Conservation (phyloP, 2,329 filamentous ascomycete genomes). For the Colletotrichum cordylinicola region DNA sequence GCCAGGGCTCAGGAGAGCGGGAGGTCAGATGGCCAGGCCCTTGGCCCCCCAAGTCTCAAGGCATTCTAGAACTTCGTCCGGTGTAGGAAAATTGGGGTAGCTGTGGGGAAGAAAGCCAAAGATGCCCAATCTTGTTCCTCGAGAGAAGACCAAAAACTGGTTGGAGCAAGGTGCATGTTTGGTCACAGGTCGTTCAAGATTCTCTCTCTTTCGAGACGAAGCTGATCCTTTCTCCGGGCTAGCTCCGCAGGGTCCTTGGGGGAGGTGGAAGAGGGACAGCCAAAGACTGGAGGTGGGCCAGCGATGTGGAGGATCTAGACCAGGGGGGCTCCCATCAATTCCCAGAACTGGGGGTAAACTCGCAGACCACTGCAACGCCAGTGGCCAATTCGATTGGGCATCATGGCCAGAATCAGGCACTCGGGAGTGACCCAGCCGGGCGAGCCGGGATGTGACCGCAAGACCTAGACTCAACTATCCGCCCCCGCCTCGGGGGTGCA, state of each 20-base stretch:
- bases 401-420: background rate
- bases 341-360: background rate
- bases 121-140: constrained; percentile 1
- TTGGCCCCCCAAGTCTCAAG: background rate
- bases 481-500: constrained; percentile 11
- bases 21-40: background rate
- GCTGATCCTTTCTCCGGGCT: background rate
- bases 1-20: background rate
- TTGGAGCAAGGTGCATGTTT: background rate
- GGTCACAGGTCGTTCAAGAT: constrained; percentile 3
- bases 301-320: background rate
- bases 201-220: background rate
- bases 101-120: background rate
- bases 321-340: background rate
- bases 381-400: background rate
- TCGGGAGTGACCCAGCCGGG: background rate
- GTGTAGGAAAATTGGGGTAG: constrained; percentile 4
- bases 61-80: constrained; percentile 13
- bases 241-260: background rate
- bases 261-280: background rate
- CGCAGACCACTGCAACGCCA: background rate
- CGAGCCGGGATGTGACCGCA: background rate
- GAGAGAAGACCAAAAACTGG: background rate
- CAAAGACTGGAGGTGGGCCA: background rate
- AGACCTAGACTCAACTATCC: background rate